Conservation (phyloP, 768 basidiomycete species). For the Tylopilus plumbeoviolaceoides region DNA sequence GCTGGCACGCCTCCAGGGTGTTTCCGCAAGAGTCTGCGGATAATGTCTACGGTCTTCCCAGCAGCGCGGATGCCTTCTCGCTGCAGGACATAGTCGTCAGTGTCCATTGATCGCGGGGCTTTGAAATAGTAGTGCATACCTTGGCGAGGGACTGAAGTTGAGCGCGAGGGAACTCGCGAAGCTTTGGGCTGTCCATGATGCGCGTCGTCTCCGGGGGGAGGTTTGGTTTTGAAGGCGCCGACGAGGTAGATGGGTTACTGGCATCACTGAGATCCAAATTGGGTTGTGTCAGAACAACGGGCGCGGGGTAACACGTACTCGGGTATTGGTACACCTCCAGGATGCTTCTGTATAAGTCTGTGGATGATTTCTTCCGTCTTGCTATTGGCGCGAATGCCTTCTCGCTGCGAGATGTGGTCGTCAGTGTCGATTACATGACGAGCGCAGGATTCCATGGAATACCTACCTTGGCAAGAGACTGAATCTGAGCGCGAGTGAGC, state of each 20-base stretch:
- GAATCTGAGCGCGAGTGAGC: slow-evolving; percentile 21
- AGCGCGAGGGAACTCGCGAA: slow-evolving; percentile 17
- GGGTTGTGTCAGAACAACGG: neutral
- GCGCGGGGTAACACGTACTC: slow-evolving; percentile 5
- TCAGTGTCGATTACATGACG: neutral
- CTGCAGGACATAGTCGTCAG: slow-evolving; percentile 9
- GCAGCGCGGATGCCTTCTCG: slow-evolving; percentile 23
- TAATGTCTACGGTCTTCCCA: slow-evolving; percentile 28
- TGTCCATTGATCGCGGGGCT: neutral
- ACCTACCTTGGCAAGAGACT: slow-evolving; percentile 25
- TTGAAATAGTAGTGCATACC: slow-evolving; percentile 4
- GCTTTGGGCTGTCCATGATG: slow-evolving; percentile 16
- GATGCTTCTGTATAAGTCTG: slow-evolving; percentile 22
- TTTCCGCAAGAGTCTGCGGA: slow-evolving; percentile 22
- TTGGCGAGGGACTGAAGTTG: slow-evolving; percentile 27
- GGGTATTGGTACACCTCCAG: slow-evolving; percentile 20
- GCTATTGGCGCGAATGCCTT: slow-evolving; percentile 23
- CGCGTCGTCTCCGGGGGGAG: neutral
- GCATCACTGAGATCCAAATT: slow-evolving; percentile 1
- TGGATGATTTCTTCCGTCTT: slow-evolving; percentile 30
- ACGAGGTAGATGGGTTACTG: slow-evolving; percentile 7
- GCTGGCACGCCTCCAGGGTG: slow-evolving; percentile 27
- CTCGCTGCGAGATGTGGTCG: slow-evolving; percentile 14
- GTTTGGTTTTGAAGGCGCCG: neutral
- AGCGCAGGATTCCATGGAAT: neutral